phyloP scores from a whole-genome alignment of 495 filamentous ascomycete genomes.

The Xylaria palmicola region DNA sequence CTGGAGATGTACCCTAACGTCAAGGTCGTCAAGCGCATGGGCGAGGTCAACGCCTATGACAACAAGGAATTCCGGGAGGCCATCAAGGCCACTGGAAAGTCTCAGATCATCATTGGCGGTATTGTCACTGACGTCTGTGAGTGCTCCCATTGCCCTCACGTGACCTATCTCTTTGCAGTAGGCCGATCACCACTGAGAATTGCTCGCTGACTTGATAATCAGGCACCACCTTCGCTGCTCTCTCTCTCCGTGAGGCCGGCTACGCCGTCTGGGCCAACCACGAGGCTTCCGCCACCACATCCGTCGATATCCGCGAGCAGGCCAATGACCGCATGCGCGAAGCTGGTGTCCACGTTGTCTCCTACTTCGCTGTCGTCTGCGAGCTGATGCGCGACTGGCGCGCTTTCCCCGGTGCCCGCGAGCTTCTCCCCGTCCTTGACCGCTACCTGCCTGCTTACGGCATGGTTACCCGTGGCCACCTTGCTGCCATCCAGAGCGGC shows the following conservation, averaged over 20 bases:
- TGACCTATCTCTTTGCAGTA: constrained; percentile 2
- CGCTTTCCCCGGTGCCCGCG: constrained; percentile 58
- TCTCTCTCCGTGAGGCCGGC: constrained; percentile 67
- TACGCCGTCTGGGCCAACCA: constrained; percentile 78
- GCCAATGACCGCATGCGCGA: constrained; percentile 65
- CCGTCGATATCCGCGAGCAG: constrained; percentile 42
- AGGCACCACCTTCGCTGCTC: constrained; percentile 69
- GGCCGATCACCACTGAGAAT: not conserved
- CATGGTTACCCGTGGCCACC: constrained; percentile 46
- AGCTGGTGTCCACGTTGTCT: constrained; percentile 65
- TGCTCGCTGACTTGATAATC: not conserved
- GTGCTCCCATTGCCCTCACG: too few relatives aligned
- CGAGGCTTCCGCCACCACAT: constrained; percentile 59
- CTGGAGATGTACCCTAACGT: constrained; percentile 64
- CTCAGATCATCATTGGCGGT: constrained; percentile 70
- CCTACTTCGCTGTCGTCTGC: constrained; percentile 64
- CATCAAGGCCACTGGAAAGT: constrained; percentile 62
- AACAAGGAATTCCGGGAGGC: constrained; percentile 68
- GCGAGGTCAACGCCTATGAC: constrained; percentile 82
- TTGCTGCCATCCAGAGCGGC: constrained; percentile 42
- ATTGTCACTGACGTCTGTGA: constrained; percentile 76
- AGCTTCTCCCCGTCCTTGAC: constrained; percentile 67
- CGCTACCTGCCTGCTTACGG: constrained; percentile 49
- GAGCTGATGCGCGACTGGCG: constrained; percentile 83
- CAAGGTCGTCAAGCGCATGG: constrained; percentile 64